Evolutionary conservation across 2,329 filamentous ascomycete genomes (phyloP).

Genomic region (Aspergillus ochraceoroseus): DNA sequence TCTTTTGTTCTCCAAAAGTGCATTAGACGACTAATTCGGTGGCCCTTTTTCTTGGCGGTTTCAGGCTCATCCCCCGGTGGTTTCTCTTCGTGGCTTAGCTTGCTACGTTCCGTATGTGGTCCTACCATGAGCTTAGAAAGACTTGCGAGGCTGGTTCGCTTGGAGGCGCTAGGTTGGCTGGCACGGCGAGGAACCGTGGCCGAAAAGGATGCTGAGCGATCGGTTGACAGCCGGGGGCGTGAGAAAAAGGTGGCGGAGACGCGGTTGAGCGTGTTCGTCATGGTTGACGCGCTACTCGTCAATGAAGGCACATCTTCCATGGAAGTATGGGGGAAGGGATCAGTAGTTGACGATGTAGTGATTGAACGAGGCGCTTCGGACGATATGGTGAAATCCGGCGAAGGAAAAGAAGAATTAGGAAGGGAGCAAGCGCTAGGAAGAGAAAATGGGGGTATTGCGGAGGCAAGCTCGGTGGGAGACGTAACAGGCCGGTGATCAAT

Average conservation of each 20-base stretch:
- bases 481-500: conserved; percentile 41
- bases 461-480: conserved; percentile 40
- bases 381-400: conserved; percentile 41
- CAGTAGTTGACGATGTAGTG: conserved; percentile 41
- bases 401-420: conserved; percentile 44
- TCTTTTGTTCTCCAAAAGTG: conserved; percentile 49
- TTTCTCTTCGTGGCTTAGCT: conserved; percentile 44
- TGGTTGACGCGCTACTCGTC: conserved; percentile 48
- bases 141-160: conserved; percentile 48
- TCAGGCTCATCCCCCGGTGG: conserved; percentile 39
- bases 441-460: conserved; percentile 39
- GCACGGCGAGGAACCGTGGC: conserved; percentile 37
- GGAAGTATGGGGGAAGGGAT: conserved; percentile 42
- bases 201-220: conserved; percentile 45
- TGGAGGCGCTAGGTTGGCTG: conserved; percentile 40
- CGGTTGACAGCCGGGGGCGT: conserved; percentile 40
- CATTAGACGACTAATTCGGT: conserved; percentile 46
- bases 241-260: conserved; percentile 43
- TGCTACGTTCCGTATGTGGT: conserved; percentile 43
- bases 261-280: conserved; percentile 42
- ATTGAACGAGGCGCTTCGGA: conserved; percentile 43
- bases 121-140: conserved; percentile 46
- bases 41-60: conserved; percentile 42
- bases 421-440: conserved; percentile 37
- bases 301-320: conserved; percentile 49